phyloP scores from a whole-genome alignment of 2,329 filamentous ascomycete genomes.

The Malbranchea zuffiana region DNA sequence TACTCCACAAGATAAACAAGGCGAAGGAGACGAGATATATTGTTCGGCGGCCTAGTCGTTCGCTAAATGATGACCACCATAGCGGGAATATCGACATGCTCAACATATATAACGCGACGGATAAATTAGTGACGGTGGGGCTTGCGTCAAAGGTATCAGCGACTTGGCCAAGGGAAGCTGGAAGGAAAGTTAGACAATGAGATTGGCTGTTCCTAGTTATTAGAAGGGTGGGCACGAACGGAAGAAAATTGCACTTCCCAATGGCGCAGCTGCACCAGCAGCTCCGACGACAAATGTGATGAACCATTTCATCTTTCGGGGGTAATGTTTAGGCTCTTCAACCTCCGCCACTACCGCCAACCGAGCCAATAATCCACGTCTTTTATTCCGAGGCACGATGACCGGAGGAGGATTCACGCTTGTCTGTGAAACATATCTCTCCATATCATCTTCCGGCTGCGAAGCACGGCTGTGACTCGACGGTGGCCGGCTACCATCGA shows the following conservation, averaged over 20 bases:
- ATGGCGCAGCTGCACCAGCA: constrained; percentile 64
- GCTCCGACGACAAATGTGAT: constrained; percentile 69
- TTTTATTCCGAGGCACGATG: constrained; percentile 42
- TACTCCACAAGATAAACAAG: constrained; percentile 60
- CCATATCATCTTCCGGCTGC: no score
- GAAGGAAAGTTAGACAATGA: constrained; percentile 3
- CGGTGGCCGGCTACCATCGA: neutral
- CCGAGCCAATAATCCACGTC: constrained; percentile 62
- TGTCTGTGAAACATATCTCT: constrained; percentile 9
- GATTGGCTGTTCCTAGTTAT: neutral
- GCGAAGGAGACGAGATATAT: constrained; percentile 67
- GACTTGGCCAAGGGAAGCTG: constrained; percentile 59
- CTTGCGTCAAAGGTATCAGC: constrained; percentile 50
- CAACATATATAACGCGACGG: constrained; percentile 71
- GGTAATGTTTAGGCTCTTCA: constrained; percentile 62
- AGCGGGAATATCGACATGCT: constrained; percentile 73
- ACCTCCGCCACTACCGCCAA: constrained; percentile 69
- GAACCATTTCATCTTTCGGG: constrained; percentile 66
- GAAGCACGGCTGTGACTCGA: neutral
- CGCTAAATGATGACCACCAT: constrained; percentile 79
- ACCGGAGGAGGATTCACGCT: constrained; percentile 22
- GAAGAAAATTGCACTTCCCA: constrained; percentile 76
- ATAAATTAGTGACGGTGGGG: constrained; percentile 59
- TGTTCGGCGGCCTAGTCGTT: constrained; percentile 58
- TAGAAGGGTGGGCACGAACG: constrained; percentile 43